A percentile compares a stretch with the other conserved stretches of the same genome.
These are phyloP conservation scores for Erigeron philadelphicus DNA, from an alignment of 140 eudicot species.

Conservation along the genomic window DNA sequence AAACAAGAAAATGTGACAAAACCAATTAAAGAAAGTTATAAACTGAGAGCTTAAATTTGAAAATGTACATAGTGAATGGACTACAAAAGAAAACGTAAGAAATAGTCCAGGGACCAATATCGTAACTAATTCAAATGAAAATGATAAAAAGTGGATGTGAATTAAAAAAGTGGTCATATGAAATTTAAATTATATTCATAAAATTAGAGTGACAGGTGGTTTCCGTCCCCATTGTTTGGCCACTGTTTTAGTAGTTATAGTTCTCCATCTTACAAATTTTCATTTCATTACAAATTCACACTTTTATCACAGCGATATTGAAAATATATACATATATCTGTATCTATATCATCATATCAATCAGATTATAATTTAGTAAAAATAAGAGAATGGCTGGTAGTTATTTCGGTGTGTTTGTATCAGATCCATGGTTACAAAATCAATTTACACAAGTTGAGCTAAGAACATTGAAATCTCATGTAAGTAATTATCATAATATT, in stretches of 20 bases:
- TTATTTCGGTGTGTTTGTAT: slow-evolving; percentile 77
- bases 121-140: too few species aligned
- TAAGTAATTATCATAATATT: slow-evolving; percentile 30
- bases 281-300: not conserved
- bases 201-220: slow-evolving; percentile 43
- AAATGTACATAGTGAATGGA: too few species aligned
- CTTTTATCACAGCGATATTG: slow-evolving; percentile 17
- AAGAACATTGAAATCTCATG: slow-evolving; percentile 69
- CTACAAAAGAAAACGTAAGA: too few species aligned
- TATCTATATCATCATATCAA: not conserved
- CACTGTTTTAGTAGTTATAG: slow-evolving; percentile 31
- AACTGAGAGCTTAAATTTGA: too few species aligned
- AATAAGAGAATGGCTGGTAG: slow-evolving; percentile 45
- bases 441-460: slow-evolving; percentile 99
- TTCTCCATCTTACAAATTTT: not conserved
- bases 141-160: not conserved
- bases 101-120: too few species aligned
- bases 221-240: slow-evolving; percentile 59
- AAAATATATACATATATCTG: not conserved
- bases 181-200: slow-evolving; percentile 12
- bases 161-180: slow-evolving; percentile 11
- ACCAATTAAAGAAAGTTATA: too few species aligned
- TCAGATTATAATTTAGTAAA: not conserved
- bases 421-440: slow-evolving; percentile 99
- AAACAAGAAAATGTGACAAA: too few species aligned